Base-by-base conservation (phyloP, 129 eudicot genomes). In the Rutidosis leptorrhynchoides region DNA sequence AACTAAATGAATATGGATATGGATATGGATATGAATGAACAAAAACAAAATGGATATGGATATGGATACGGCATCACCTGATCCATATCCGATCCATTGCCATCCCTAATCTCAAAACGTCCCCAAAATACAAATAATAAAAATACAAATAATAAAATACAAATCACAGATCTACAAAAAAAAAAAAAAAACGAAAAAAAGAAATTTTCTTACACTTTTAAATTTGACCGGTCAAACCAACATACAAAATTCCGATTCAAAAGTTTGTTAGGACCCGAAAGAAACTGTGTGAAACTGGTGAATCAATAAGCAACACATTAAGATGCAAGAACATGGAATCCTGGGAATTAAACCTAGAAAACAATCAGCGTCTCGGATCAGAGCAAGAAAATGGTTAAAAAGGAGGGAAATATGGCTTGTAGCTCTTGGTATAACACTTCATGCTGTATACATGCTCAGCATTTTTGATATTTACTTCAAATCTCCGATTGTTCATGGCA, bases 391-490 rank as follows among this genome's bases (percentile, higher is more conserved):
- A 54, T 89, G 89, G 85, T 43, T 86, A 43, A 84, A 74, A 60
- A 64, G 83, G 27, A 85, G 84, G 76, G 96, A 89, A 46, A 86
- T 68, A 74, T 94, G 99, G 99, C 83, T 94, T 48, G 97, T 94
- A 30, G 67, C 83, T 6, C 81, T 94, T 37, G 99, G 99, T 3
- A 82, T 94, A 2, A 43, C 86, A 26, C 92, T 94, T 21, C 99
- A 94, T 82, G 97, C 99, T 32, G 90, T 89, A 12, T 94, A 94
- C 78, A 89, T 94, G 99, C 88, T 89, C 79, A 89, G 99, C 78
- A 94, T 94, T 58, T 94, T 94, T 83, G 99, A 94, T 62, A 94
- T 94, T 54, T 94, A 89, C 76, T 94, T 94, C 90, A 94, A 94
- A 76, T 76, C 91, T 51, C 99, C 99, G 0, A 94, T 94, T 37